A percentile compares a stretch with the other conserved stretches of the same genome.
Evolutionary conservation across 495 filamentous ascomycete species (phyloP).

Genomic region (Hamigera avellanea): DNA sequence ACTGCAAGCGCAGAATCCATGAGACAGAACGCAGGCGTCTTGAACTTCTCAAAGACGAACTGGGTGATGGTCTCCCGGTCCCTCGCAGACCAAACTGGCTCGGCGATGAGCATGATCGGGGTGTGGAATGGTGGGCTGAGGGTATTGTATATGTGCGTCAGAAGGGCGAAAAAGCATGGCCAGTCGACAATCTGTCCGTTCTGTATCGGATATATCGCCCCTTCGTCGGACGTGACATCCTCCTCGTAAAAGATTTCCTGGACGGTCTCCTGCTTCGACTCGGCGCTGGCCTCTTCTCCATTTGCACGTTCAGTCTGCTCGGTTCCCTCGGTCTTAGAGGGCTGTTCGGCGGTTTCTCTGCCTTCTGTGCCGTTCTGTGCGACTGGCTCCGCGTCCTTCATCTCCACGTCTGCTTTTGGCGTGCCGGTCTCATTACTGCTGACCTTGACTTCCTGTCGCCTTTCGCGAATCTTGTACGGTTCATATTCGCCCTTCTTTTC

Average conservation of each 20-base stretch:
- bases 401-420: conserved; percentile 39
- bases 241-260: conserved; percentile 64
- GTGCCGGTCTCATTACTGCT: conserved; percentile 7
- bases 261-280: conserved; percentile 14
- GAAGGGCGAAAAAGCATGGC: conserved; percentile 82
- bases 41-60: conserved; percentile 95
- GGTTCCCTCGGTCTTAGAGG: conserved; percentile 8
- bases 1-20: conserved; percentile 77
- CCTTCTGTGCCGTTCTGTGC: conserved; percentile 7
- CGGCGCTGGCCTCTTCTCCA: conserved; percentile 8
- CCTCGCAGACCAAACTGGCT: conserved; percentile 74
- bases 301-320: conserved; percentile 5
- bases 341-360: conserved; percentile 3
- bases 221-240: conserved; percentile 75
- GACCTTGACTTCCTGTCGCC: conserved; percentile 42
- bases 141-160: conserved; percentile 74
- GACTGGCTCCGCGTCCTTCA: conserved; percentile 17
- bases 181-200: conserved; percentile 80
- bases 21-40: conserved; percentile 76
- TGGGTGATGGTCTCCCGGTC: conserved; percentile 75
- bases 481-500: conserved; percentile 71
- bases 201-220: conserved; percentile 77
- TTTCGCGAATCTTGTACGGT: conserved; percentile 68
- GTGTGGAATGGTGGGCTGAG: conserved; percentile 89
- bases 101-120: conserved; percentile 74